Base-by-base conservation (phyloP, 371 early-diverging fungal species). In the Blakeslea trispora region DNA sequence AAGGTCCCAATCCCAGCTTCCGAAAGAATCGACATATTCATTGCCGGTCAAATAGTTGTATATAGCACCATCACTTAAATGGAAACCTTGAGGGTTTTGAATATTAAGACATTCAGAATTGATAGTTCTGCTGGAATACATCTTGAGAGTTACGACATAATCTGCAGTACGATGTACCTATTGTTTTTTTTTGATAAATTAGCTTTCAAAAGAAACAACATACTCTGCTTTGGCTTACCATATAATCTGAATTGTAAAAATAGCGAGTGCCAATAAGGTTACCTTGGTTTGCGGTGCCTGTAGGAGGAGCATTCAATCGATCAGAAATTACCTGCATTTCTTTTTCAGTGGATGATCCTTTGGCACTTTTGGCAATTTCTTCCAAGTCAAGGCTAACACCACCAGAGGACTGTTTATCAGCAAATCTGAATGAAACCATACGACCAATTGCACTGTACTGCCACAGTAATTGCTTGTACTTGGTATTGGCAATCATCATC, bases 361-460 rank as follows among this genome's bases (percentile, higher is more conserved):
- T 44, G 5, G 62, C 49, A 21, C 62, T 47, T n/a, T 61, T 43
- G 3, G 21, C 24, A 5, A 68, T 49, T 15, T 53, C 57, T 1
- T 50, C 23, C 5, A 72, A 17, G 22, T 66, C 57, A 1, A 72
- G 57, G 0, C 24, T 55, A 10, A 70, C 60, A 28, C 67, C 71
- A 17, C 59, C 64, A 39, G 62, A 63, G 14, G 57, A 57, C 24
- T 63, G 63, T 0, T 22, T 17, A 35, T 72, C 69, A 13, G 59
- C 50, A 32, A 51, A 53, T 9, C 44, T 50, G 28, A 64, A 60
- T 11, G 69, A 61, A 14, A 72, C 41, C 73, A 72, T 72, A 18
- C 73, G 63, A 3, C 69, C 69, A 41, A 72, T 60, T 1, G 40
- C 46, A 44, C 66, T 68, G 43, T 72, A 72, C 18, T 72, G 66